Percentiles rank a stretch among this genome's conserved stretches.
phyloP scores from a whole-genome alignment of 148 eudicot genomes.

The Limonium bicolor region DNA sequence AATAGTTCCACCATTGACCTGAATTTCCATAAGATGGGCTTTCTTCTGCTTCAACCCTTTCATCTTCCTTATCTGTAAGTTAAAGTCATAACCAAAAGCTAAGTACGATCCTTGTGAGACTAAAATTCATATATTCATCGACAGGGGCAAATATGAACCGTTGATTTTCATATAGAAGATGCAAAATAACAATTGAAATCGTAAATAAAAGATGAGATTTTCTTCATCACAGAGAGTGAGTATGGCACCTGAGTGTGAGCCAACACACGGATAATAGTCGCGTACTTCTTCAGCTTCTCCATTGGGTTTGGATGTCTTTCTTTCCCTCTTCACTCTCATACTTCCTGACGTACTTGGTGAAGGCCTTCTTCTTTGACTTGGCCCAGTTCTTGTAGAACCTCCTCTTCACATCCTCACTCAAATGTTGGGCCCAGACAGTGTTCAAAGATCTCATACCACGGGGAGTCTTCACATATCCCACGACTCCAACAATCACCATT shows the following conservation, averaged over 20 bases:
- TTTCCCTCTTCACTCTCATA: slow-evolving; percentile 46
- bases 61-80: slow-evolving; percentile 42
- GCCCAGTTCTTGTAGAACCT: slow-evolving; percentile 74
- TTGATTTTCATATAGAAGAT: too few species aligned
- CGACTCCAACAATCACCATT: slow-evolving; percentile 63
- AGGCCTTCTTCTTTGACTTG: slow-evolving; percentile 68
- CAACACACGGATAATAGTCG: slow-evolving; percentile 40
- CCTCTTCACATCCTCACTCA: slow-evolving; percentile 54
- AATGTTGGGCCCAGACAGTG: slow-evolving; percentile 75
- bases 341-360: slow-evolving; percentile 52
- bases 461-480: slow-evolving; percentile 63
- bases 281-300: slow-evolving; percentile 54
- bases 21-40: slow-evolving; percentile 70
- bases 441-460: slow-evolving; percentile 46
- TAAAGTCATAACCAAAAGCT: too few species aligned
- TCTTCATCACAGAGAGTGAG: too few species aligned
- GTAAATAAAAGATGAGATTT: too few species aligned
- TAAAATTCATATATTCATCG: too few species aligned
- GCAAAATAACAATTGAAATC: too few species aligned
- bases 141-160: too few species aligned
- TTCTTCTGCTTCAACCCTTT: slow-evolving; percentile 83
- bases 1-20: slow-evolving; percentile 70
- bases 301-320: slow-evolving; percentile 41
- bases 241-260: slow-evolving; percentile 87
- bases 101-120: too few species aligned